Evolutionary conservation across 1,284 basidiomycete species (phyloP).

Genomic region (Boletus subluridellus): DNA sequence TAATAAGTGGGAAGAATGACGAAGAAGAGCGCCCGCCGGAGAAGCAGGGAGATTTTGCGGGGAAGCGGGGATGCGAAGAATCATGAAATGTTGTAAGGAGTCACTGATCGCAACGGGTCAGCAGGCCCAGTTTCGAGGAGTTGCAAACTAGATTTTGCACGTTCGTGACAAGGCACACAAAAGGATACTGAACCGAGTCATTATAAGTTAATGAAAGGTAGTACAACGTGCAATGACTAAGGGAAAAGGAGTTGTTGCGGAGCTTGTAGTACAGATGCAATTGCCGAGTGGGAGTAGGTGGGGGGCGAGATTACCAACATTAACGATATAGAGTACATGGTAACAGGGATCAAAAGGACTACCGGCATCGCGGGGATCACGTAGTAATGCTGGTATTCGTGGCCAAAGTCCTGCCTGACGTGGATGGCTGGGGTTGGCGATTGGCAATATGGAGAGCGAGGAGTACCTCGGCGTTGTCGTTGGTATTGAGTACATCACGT

Average conservation of each 20-base stretch:
- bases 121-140: background rate
- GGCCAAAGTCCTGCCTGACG: constrained; percentile 16
- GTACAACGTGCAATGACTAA: constrained; percentile 23
- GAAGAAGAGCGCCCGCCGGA: constrained; percentile 52
- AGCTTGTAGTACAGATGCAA: constrained; percentile 29
- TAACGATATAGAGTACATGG: constrained; percentile 7
- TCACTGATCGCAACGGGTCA: background rate
- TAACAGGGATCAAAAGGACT: constrained; percentile 1
- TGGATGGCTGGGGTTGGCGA: constrained; percentile 11
- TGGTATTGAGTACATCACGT: constrained; percentile 59
- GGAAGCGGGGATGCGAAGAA: constrained; percentile 5
- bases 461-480: constrained; percentile 61
- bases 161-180: constrained; percentile 3
- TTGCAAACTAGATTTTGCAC: constrained; percentile 1
- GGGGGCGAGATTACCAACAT: constrained; percentile 10
- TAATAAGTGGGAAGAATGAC: constrained; percentile 59
- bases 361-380: constrained; percentile 13
- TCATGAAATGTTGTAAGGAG: background rate
- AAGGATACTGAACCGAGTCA: background rate
- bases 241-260: constrained; percentile 11
- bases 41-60: constrained; percentile 31
- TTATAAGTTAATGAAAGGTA: constrained; percentile 22
- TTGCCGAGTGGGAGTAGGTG: background rate
- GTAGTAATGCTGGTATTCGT: constrained; percentile 26
- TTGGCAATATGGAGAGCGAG: constrained; percentile 52